These are phyloP conservation scores for Pseudogymnoascus verrucosus DNA, from an alignment of 2,329 filamentous ascomycete species.

Conservation along the genomic window DNA sequence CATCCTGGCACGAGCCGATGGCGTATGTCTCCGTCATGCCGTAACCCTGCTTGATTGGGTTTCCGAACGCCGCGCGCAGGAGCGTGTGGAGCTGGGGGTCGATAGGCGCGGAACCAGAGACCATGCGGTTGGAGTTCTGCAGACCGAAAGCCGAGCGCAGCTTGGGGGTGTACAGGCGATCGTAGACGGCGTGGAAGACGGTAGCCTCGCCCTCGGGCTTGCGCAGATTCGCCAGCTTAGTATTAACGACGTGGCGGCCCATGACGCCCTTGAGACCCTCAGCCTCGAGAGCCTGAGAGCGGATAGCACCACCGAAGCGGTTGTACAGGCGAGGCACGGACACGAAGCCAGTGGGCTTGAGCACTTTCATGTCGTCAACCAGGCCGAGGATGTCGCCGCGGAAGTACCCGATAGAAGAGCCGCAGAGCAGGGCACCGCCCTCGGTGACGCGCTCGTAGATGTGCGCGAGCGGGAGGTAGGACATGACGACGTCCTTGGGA, in stretches of 20 bases:
- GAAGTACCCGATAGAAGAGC: conserved; percentile 80
- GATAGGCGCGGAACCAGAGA: conserved; percentile 84
- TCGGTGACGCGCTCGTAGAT: conserved; percentile 86
- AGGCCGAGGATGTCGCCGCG: conserved; percentile 81
- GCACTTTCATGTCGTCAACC: conserved; percentile 82
- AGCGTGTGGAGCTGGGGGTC: conserved; percentile 85
- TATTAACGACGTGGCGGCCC: conserved; percentile 68
- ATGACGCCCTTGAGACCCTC: conserved; percentile 73
- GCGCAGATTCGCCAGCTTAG: conserved; percentile 73
- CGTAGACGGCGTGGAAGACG: conserved; percentile 70
- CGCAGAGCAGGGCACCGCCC: conserved; percentile 63
- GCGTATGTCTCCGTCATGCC: conserved; percentile 93
- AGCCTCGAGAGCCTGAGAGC: conserved; percentile 68
- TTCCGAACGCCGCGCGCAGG: conserved; percentile 73
- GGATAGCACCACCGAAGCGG: conserved; percentile 77
- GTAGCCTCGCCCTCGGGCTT: conserved; percentile 64
- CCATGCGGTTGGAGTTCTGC: conserved; percentile 62
- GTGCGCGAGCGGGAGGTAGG: conserved; percentile 88
- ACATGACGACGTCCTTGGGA: conserved; percentile 58
- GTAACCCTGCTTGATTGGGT: conserved; percentile 78
- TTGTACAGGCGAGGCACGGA: conserved; percentile 91
- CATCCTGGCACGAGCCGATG: conserved; percentile 59
- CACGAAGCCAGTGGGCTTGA: conserved; percentile 74
- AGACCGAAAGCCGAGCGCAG: conserved; percentile 76
- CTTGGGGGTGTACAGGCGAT: conserved; percentile 86